Evolutionary conservation across 331 rosid species (phyloP).

Genomic region (Acacia pycnantha): DNA sequence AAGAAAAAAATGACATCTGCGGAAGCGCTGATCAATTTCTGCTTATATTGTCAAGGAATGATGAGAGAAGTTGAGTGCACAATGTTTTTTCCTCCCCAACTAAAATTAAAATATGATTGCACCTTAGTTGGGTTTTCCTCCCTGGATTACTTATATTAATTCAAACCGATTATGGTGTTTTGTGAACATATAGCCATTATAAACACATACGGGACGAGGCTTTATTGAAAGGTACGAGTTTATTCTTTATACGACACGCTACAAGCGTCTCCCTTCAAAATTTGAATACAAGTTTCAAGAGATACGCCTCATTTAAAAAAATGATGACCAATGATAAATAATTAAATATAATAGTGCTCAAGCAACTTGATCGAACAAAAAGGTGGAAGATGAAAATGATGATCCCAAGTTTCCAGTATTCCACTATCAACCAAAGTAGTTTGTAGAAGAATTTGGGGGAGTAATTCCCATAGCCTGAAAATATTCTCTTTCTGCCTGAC

Average conservation of each 20-base stretch:
- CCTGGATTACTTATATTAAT: background rate
- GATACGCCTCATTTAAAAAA: background rate
- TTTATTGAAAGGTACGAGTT: background rate
- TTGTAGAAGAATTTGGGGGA: conserved; percentile 46
- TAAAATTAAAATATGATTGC: background rate
- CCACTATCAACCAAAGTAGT: conserved; percentile 15
- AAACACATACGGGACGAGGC: background rate
- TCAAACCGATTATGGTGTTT: background rate
- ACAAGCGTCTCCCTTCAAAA: background rate
- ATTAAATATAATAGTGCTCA: background rate
- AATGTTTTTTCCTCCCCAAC: background rate
- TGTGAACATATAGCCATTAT: background rate
- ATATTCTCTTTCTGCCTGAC: conserved; percentile 61
- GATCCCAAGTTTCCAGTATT: background rate
- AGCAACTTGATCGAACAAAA: background rate
- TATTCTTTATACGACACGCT: background rate
- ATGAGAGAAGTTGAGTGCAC: background rate
- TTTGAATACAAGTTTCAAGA: background rate
- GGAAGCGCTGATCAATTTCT: background rate
- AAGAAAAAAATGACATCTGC: background rate
- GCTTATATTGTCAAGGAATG: background rate
- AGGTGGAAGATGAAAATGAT: background rate
- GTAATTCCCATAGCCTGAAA: conserved; percentile 34
- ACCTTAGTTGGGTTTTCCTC: background rate
- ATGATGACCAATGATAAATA: background rate